Base-by-base conservation (phyloP, 257 asterid species). In the Ballota nigra region DNA sequence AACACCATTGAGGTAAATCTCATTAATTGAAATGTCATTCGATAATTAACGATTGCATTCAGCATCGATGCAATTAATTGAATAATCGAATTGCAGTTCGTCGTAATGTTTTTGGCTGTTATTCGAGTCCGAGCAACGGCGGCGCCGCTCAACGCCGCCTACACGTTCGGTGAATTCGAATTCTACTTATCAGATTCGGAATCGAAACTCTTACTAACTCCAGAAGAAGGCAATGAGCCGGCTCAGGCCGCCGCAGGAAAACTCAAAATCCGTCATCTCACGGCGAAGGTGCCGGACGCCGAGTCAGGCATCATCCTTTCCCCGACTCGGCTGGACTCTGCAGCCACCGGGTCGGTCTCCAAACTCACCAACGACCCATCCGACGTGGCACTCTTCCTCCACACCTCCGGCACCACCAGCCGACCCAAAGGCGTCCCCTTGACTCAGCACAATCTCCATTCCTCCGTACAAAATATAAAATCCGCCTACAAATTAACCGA, bases 361-460 rank as follows among this genome's bases (percentile, higher is more conserved):
- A 43, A 82, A 66, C 77, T 91, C 66, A 68, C 74, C 2, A 92
- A 92, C 72, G 91, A 92, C 28, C 91, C 98, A 4, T 78, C 85
- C 23, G 99, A 95, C 74, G 86, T 68, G 36, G 83, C 98, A 5
- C 97, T 95, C 31, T 95, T 95, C 81, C 97, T 95, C 68, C 99
- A 95, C 79, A 95, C 99, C 11, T 95, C 99, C 68, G 99, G 99
- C 69, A 95, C 99, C 72, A 95, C 99, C 5, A 95, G 99, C 80
- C 87, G 96, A 5, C 99, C 99, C 38, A 95, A 95, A 70, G 99
- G 99, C 34, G 98, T 95, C 12, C 99, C 99, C 0, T 68, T 95
- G 23, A 84, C 97, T 23, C 99, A 95, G 78, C 84, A 80, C 0
- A 95, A 95, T 57, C 83, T 95, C 6, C 87, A 82, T 29, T 89